Base-by-base conservation (phyloP, 805 yeast genomes). In the Candida fluviatilis region DNA sequence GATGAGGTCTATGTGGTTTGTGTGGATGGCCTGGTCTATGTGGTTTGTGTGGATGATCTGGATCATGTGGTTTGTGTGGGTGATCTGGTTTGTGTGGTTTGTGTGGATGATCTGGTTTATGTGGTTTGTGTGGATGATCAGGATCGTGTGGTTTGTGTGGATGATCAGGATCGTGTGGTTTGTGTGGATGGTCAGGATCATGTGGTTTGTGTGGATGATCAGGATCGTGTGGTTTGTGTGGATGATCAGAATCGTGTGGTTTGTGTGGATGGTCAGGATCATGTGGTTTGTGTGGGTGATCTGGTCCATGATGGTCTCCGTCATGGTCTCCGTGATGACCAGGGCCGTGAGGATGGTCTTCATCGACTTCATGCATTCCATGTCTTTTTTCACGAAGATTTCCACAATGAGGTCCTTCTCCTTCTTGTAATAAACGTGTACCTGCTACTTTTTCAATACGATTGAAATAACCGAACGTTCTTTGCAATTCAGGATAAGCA, bases 21-120 rank as follows among this genome's bases (percentile, higher is more conserved):
- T 19, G 29, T 26, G 29, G 29, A 13, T 15, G 7, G 13, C 13
- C 14, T 6, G 18, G 23, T 28, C 12, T 15, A 5, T 18, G 14
- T 26, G 29, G 15, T 12, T 18, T 17, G 4, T 19, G 15, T 6
- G 7, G 15, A 15, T 7, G 23, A 7, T 6, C n/a, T 17, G 17
- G 12, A 10, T 13, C 34, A 12, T 18, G 17, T 21, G 24, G 24
- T 21, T 54, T 43, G 18, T 46, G 40, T 36, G 55, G 53, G 16
- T 46, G 44, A 8, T 24, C 19, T 16, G 39, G 41, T 17, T 21
- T 31, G 19, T 24, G 31, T n/a, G 26, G 26, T 34, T 24, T 23
- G 3, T 15, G 13, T 7, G 7, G 13, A 13, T 15, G 12, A 15
- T 6, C 18, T 17, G 34, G 23, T 30, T 30, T 15, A 7, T 15